Evolutionary conservation across 164 flowering plant genomes (phyloP), one percentile per base, ranked within the genome.

Genomic region (Piper betle): DNA sequence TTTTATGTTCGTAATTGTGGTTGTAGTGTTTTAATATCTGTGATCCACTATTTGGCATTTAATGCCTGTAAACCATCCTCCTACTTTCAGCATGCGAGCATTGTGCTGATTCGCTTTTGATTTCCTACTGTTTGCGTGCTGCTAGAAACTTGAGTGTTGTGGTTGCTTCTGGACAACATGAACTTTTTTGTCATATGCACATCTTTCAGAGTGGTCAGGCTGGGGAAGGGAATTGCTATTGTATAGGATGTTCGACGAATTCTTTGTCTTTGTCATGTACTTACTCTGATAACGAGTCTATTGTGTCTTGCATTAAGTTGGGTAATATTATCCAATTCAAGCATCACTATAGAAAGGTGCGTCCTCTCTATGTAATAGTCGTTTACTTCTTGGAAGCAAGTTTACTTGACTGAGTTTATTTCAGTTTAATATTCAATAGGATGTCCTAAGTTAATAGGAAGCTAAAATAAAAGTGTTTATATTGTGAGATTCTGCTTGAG

Each of bases 121-220:
- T 42, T 42, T 42, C 11, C 11, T 46, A 46, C 15, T 46, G 50
- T 2, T 46, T 46, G 15, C 6, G 15, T 46, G 50, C 33, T 25
- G 33, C 50, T 46, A 54, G 37, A 16, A 8, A 54, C 20, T 54
- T 54, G 0, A 16, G 57, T 54, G 5, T 54, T 17, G 16, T 54
- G 57, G 3, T 54, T 46, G 50, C 50, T 46, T 46, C 9, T 46
- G 15, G 50, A 46, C 50, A 46, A 39, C 55, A 9, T 57, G 59
- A 53, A 59, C 46, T 46, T 0, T 43, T 46, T 46, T 46, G 3
- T 46, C 11, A 12, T 6, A 8, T 10, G 15, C 10, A 66, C 61
- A 55, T 69, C 43, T 75, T 72, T 68, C 74, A 71, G 77, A 75
- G 70, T 53, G 53, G 54, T 68, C 74, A 63, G 70, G 38, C 37